phyloP scores from a whole-genome alignment of 2,329 filamentous ascomycete genomes.

The Ophiostoma ips region DNA sequence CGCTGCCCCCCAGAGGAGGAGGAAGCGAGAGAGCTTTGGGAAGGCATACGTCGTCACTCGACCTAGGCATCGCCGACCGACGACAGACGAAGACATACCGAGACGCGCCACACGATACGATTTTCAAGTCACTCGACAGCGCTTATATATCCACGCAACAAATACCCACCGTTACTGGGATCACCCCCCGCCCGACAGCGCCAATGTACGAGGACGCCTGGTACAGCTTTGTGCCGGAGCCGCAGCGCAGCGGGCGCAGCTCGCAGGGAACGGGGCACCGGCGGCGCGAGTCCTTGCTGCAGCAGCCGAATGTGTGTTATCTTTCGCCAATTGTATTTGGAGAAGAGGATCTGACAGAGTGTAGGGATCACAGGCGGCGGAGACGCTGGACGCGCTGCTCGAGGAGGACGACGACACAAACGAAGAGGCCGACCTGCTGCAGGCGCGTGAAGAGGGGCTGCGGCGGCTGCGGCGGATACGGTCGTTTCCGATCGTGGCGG shows the following conservation, averaged over 20 bases:
- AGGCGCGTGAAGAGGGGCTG: slow-evolving; percentile 48
- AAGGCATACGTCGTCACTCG: not conserved
- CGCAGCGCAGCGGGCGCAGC: slow-evolving; percentile 34
- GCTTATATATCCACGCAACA: not conserved
- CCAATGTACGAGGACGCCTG: slow-evolving; percentile 71
- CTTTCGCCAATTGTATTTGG: no score
- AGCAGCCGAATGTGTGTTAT: slow-evolving; percentile 44
- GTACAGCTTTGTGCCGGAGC: slow-evolving; percentile 62
- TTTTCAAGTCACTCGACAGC: no score
- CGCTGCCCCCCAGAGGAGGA: not conserved
- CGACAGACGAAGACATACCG: not conserved
- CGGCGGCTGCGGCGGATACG: slow-evolving; percentile 44
- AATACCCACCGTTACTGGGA: not conserved
- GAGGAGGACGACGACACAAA: slow-evolving; percentile 42
- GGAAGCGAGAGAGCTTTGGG: not conserved
- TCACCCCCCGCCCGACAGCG: not conserved
- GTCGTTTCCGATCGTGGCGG: slow-evolving; percentile 67
- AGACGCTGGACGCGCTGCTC: slow-evolving; percentile 42
- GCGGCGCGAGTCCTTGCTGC: slow-evolving; percentile 55
- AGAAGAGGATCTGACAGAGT: not conserved
- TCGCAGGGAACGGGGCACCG: slow-evolving; percentile 39
- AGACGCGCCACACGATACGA: no score
- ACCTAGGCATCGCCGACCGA: not conserved
- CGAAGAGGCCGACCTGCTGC: slow-evolving; percentile 11
- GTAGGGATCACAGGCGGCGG: slow-evolving; percentile 27